Evolutionary conservation across 2,329 filamentous ascomycete species (phyloP).

Genomic region (Neurospora crassa): DNA sequence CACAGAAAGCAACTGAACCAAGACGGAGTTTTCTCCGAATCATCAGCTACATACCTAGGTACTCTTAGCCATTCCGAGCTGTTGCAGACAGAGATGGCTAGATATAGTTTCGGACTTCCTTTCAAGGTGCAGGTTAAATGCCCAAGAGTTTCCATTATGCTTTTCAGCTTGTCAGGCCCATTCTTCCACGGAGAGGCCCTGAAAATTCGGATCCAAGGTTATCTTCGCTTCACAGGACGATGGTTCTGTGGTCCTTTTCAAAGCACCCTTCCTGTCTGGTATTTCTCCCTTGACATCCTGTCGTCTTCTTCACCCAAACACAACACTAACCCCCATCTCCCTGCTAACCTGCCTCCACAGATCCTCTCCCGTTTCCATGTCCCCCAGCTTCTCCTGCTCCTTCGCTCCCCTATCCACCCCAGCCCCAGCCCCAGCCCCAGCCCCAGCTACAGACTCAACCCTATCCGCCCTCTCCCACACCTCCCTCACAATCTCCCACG

Average conservation of each 20-base stretch:
- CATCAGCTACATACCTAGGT: neutral
- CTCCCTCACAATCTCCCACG: conserved; percentile 51
- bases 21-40: neutral
- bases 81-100: neutral
- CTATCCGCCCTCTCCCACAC: conserved; percentile 47
- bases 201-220: neutral
- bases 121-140: neutral
- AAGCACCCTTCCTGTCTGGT: neutral
- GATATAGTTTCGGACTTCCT: neutral
- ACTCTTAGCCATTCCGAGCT: neutral
- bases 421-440: neutral
- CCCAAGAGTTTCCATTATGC: neutral
- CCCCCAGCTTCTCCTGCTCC: conserved; percentile 13
- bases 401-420: neutral
- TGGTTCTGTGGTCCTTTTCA: neutral
- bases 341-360: conserved; percentile 48
- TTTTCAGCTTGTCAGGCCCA: neutral
- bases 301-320: conserved; percentile 39
- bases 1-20: neutral
- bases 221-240: neutral
- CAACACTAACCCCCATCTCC: conserved; percentile 49
- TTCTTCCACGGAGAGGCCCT: neutral
- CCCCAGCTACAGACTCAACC: neutral
- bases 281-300: neutral
- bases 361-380: conserved; percentile 22